phyloP scores from a whole-genome alignment of 768 basidiomycete species.

The Rhodocollybia butyracea region DNA sequence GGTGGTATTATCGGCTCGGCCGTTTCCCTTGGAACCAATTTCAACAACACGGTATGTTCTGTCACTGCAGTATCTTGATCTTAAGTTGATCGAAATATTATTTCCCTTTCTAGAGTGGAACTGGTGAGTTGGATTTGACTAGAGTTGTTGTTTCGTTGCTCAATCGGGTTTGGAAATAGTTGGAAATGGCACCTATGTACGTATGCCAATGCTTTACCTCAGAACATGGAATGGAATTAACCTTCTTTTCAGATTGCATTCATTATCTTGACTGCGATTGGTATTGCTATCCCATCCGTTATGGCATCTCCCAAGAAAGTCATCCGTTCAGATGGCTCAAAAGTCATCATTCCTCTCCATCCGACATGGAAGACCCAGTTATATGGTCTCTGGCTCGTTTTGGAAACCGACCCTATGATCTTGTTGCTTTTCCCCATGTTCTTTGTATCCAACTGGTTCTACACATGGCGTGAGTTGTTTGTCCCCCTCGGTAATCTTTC shows the following conservation, averaged over 20 bases:
- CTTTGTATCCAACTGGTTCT: constrained; percentile 82
- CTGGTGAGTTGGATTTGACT: constrained; percentile 29
- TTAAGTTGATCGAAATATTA: neutral
- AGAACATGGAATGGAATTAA: neutral
- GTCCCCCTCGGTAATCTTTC: neutral
- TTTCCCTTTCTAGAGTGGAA: constrained; percentile 29
- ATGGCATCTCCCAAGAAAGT: constrained; percentile 75
- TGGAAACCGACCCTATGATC: constrained; percentile 70
- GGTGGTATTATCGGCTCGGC: constrained; percentile 78
- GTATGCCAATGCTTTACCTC: constrained; percentile 18
- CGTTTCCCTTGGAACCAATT: constrained; percentile 72
- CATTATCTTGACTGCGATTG: constrained; percentile 67
- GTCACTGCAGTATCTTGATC: neutral
- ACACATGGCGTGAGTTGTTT: constrained; percentile 68
- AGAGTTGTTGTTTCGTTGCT: neutral
- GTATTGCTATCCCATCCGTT: constrained; percentile 59
- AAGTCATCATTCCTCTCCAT: constrained; percentile 56
- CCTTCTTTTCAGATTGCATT: constrained; percentile 64
- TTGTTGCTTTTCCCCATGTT: constrained; percentile 83
- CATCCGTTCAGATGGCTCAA: constrained; percentile 73
- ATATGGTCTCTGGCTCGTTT: constrained; percentile 61
- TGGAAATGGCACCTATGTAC: constrained; percentile 71
- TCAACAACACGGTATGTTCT: constrained; percentile 50
- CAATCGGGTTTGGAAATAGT: constrained; percentile 34
- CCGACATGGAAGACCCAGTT: constrained; percentile 80